Conservation (phyloP, 495 filamentous ascomycete species). For the Xylaria curta region DNA sequence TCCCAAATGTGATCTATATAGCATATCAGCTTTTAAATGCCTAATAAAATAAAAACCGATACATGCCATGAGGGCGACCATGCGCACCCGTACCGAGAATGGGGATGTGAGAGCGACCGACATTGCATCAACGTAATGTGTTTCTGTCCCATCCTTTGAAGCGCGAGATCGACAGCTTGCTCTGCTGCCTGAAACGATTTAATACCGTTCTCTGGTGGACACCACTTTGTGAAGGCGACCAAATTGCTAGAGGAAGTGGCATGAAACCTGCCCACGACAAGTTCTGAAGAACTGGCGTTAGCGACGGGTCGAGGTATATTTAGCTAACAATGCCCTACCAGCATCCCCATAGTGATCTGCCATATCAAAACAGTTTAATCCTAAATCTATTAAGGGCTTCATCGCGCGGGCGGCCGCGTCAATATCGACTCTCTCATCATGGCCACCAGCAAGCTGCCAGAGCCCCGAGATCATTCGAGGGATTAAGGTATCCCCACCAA, state of each 20-base stretch:
- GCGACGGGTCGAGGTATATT: conserved; percentile 9
- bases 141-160: conserved; percentile 24
- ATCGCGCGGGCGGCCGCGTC: conserved; percentile 36
- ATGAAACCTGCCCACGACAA: conserved; percentile 40
- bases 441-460: conserved; percentile 49
- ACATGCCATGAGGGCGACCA: not conserved
- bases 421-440: conserved; percentile 42
- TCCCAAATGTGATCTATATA: conserved; percentile 31
- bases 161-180: conserved; percentile 26
- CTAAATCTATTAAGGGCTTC: conserved; percentile 32
- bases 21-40: not conserved
- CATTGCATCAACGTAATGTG: conserved; percentile 31
- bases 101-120: conserved; percentile 9
- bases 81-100: not conserved
- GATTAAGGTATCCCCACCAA: conserved; percentile 33
- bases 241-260: conserved; percentile 32
- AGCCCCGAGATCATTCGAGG: conserved; percentile 49
- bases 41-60: not conserved
- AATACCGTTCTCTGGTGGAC: conserved; percentile 41
- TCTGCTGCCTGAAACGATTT: conserved; percentile 24
- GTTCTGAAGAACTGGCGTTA: conserved; percentile 15
- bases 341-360: conserved; percentile 54
- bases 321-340: conserved; percentile 30
- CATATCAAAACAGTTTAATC: conserved; percentile 40
- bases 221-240: conserved; percentile 48